A percentile compares a stretch with the other conserved stretches of the same genome.
These are phyloP conservation scores for Ormosia emarginata DNA, from an alignment of 306 rosid species.

Conservation along the genomic window DNA sequence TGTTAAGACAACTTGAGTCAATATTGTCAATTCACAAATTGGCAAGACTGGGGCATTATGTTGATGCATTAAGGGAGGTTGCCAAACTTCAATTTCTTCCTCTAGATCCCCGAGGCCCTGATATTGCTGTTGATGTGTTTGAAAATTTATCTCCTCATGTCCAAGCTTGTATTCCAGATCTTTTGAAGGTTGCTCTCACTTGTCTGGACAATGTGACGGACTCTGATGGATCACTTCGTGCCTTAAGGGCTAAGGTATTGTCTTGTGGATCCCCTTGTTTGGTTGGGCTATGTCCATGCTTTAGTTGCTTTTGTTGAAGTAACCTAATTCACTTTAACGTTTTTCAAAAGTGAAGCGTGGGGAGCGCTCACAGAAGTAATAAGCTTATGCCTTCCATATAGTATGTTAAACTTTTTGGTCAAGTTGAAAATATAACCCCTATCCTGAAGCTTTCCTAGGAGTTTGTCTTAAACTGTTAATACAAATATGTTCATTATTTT, in stretches of 20 bases:
- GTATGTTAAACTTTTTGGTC: background rate
- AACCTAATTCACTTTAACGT: background rate
- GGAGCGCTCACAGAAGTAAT: background rate
- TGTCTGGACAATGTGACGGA: constrained; percentile 83
- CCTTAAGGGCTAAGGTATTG: constrained; percentile 88
- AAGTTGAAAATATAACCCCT: background rate
- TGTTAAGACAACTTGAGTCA: constrained; percentile 92
- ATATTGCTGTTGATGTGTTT: constrained; percentile 56
- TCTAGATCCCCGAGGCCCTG: constrained; percentile 82
- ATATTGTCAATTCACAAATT: constrained; percentile 80
- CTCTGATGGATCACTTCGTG: constrained; percentile 89
- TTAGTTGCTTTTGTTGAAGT: constrained; percentile 2
- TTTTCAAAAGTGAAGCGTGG: background rate
- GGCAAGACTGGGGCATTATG: constrained; percentile 67
- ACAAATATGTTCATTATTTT: background rate
- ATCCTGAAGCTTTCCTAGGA: background rate
- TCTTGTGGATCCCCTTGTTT: constrained; percentile 7
- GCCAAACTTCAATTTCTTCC: constrained; percentile 92
- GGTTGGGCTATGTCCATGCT: background rate
- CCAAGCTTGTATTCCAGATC: constrained; percentile 91
- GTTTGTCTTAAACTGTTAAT: background rate
- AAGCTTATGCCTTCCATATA: background rate
- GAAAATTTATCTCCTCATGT: constrained; percentile 82
- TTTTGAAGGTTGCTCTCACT: constrained; percentile 82
- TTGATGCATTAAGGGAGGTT: constrained; percentile 88